Base-by-base conservation (phyloP, 768 basidiomycete genomes). In the Lentinula sp. region DNA sequence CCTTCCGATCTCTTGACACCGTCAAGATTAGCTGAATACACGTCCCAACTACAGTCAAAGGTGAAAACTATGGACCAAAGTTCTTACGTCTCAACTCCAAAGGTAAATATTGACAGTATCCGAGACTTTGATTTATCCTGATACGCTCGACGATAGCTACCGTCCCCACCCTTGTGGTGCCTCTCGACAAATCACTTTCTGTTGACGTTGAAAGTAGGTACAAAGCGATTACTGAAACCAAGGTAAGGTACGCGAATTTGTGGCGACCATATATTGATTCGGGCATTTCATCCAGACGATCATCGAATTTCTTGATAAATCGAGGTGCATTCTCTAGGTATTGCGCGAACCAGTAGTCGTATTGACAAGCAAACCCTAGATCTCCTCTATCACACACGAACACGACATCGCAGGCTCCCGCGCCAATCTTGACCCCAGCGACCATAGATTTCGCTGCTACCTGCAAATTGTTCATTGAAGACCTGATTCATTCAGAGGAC, bases 121-220 rank as follows among this genome's bases (percentile, higher is more conserved):
- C 39, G 32, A 42, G 49, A 32, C 52, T 16, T 51, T n/a, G 10
- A 18, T 62, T 13, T 3, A 28, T 18, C 23, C 5, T 49, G 32
- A 62, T 45, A 35, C 16, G 3, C 28, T 58, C 10, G 15, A 49
- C 32, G 46, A 13, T 65, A 92, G 91, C 85, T 6, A 90, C 87
- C 23, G 81, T 94, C 4, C 93, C 93, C 10, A 90, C 89, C 2
- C 74, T 95, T 55, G 85, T 94, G 32, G 93, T 94, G n/a, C 93
- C 93, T 0, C 77, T 93, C 10, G 74, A 85, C 64, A 86, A 89
- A 64, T 89, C 91, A 4, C 79, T 93, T 8, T 73, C 80, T 0
- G 76, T 81, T 2, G 90, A 87, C 16, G 79, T 85, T 28, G 90
- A 91, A 66, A 89, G 85, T 65, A 83, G 89, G 46, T 95, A 91